Base-by-base conservation (phyloP, 164 flowering plant genomes). In the Vitis labrusca region DNA sequence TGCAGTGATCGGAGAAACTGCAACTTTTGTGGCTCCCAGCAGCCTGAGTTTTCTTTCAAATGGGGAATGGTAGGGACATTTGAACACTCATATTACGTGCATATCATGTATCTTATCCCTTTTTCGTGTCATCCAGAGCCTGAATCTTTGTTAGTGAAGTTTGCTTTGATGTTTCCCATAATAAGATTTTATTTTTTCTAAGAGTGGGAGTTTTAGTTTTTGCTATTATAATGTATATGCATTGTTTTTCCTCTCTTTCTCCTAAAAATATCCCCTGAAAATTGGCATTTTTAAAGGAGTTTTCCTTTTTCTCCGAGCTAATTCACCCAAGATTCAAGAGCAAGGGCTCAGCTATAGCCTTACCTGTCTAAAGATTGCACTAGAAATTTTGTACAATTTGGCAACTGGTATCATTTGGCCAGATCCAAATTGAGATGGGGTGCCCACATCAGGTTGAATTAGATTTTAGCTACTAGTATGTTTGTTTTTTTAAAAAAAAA, bases 1-100 rank as follows among this genome's bases (percentile, higher is more conserved):
- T 84, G 86, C 93, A 94, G 98, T 91, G 72, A 83, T 92, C 71
- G 97, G 97, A 71, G 98, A 94, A 84, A 94, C 97, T 15, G 64
- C 88, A 48, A 92, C 97, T 48, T 88, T 91, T 67, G 59, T 80
- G 44, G 61, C 86, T 52, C 92, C 98, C 19, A 37, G 76, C 51
- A 87, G 83, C 7, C 76, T 76, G 57, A 70, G 84, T 55, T 88
- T 92, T 74, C 88, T 94, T 64, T 88, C 94, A 9, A 94, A 94
- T 80, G 97, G 99, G 49, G 99, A 94, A 85, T 94, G 99, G 98
- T 94, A 84, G 15, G 77, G 65, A 52, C 37, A 17, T 52, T 65
- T 64, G 14, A 11, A 19, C 57, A 37, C n/a, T 44, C 12, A 10
- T 19, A 14, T 10, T 37, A 23, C 50, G 30, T 23, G 17, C 12